Evolutionary conservation across 257 asterid species (phyloP).

Genomic region (Nicotiana tomentosiformis): DNA sequence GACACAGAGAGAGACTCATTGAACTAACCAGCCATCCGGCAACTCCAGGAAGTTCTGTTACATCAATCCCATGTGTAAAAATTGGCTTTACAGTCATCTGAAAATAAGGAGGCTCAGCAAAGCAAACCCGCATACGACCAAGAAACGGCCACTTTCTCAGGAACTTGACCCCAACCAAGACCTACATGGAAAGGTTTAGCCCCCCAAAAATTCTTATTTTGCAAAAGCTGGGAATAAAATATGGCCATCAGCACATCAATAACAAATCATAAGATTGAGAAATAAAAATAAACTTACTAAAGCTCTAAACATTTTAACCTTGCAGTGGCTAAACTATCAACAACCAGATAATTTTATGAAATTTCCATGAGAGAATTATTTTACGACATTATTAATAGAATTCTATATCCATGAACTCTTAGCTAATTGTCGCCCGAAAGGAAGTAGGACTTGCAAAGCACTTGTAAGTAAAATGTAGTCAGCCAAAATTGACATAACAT

Average conservation of each 20-base stretch:
- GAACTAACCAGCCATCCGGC: slow-evolving; percentile 96
- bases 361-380: neutral
- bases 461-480: neutral
- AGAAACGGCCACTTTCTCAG: slow-evolving; percentile 76
- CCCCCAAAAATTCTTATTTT: neutral
- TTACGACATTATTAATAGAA: neutral
- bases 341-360: neutral
- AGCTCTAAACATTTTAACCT: neutral
- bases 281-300: neutral
- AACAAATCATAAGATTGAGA: neutral
- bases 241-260: neutral
- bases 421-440: neutral
- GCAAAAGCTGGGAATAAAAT: neutral
- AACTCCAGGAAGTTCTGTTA: slow-evolving; percentile 94
- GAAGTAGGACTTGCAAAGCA: neutral
- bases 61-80: slow-evolving; percentile 82
- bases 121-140: slow-evolving; percentile 84
- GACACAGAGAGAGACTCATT: neutral
- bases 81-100: slow-evolving; percentile 97
- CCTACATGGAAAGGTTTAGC: slow-evolving; percentile 40
- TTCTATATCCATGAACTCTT: neutral
- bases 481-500: neutral
- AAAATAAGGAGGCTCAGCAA: slow-evolving; percentile 89
- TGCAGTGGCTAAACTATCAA: neutral
- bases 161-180: slow-evolving; percentile 87